Conservation (phyloP, 139 green algal genomes). For the Pedinophyceae sp. region DNA sequence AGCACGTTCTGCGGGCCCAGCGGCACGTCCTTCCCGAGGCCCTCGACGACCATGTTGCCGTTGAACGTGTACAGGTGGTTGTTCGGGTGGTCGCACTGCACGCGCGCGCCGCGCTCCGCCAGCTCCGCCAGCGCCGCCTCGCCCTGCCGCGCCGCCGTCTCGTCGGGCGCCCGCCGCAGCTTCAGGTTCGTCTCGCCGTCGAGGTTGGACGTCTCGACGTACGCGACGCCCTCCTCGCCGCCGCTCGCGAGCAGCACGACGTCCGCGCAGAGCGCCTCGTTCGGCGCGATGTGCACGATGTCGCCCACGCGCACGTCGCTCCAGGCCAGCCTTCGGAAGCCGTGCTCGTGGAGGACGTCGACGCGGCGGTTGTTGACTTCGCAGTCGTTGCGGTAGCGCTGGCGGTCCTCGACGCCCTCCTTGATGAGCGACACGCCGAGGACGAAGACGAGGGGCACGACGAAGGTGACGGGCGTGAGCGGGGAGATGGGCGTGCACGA, state of each 20-base stretch:
- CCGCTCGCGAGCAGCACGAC: constrained; percentile 3
- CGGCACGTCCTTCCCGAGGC: not conserved
- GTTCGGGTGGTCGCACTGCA: constrained; percentile 29
- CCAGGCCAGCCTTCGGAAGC: not conserved
- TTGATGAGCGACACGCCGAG: constrained; percentile 33
- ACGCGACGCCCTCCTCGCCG: constrained; percentile 3
- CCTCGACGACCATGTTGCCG: constrained; percentile 37
- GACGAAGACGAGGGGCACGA: constrained; percentile 25
- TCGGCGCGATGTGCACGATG: constrained; percentile 13
- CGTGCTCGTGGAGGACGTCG: constrained; percentile 1
- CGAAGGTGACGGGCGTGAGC: constrained; percentile 17
- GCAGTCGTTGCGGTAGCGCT: constrained; percentile 14
- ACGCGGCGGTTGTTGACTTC: constrained; percentile 10
- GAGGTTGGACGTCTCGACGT: constrained; percentile 13
- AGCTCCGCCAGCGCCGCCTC: constrained; percentile 11
- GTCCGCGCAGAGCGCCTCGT: constrained; percentile 8
- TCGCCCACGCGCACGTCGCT: constrained; percentile 9
- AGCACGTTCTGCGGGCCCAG: constrained; percentile 12
- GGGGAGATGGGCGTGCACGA: constrained; percentile 41
- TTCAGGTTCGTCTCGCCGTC: constrained; percentile 17
- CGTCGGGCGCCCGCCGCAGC: not conserved
- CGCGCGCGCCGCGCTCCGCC: not conserved
- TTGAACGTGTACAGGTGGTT: constrained; percentile 39
- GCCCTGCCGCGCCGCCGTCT: too few relatives aligned
- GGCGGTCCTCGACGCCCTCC: constrained; percentile 24